A percentile compares a stretch with the other conserved stretches of the same genome.
phyloP scores from a whole-genome alignment of 768 basidiomycete species.

The Suillus lakei region DNA sequence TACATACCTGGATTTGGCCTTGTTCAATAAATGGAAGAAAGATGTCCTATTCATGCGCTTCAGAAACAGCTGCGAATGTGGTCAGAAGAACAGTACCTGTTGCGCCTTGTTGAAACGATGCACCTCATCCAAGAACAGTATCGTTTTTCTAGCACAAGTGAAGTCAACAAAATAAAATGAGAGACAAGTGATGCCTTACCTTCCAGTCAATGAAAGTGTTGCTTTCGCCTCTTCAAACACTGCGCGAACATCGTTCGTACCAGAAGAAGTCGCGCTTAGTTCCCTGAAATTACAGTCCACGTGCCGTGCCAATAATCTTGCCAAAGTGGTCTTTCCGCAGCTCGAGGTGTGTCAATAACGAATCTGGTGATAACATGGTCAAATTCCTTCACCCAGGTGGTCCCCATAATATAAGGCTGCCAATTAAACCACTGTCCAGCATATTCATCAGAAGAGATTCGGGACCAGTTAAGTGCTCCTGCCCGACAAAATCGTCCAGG shows the following conservation, averaged over 20 bases:
- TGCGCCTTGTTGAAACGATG: slow-evolving; percentile 79
- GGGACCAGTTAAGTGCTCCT: slow-evolving; percentile 61
- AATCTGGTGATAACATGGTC: neutral
- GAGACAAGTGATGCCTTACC: slow-evolving; percentile 39
- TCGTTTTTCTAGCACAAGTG: slow-evolving; percentile 55
- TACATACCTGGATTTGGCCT: slow-evolving; percentile 66
- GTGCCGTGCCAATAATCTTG: slow-evolving; percentile 66
- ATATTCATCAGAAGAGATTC: slow-evolving; percentile 60
- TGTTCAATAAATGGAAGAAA: slow-evolving; percentile 84
- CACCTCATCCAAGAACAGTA: slow-evolving; percentile 85
- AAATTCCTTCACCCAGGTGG: slow-evolving; percentile 60
- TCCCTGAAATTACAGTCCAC: slow-evolving; percentile 72
- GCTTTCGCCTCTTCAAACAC: slow-evolving; percentile 79
- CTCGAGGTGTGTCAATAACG: slow-evolving; percentile 32
- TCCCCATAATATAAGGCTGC: slow-evolving; percentile 75
- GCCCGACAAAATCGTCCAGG: slow-evolving; percentile 75
- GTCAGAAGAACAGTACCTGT: slow-evolving; percentile 47
- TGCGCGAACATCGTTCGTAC: slow-evolving; percentile 71
- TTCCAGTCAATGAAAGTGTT: slow-evolving; percentile 64
- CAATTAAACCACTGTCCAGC: slow-evolving; percentile 53
- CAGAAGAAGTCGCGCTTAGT: slow-evolving; percentile 72
- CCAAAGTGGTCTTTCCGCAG: slow-evolving; percentile 79
- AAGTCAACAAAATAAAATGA: slow-evolving; percentile 2
- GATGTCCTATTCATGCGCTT: slow-evolving; percentile 55
- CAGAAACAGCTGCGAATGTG: slow-evolving; percentile 13